Conservation (phyloP, 345 rosid species). For the Zanthoxylum bungeanum region DNA sequence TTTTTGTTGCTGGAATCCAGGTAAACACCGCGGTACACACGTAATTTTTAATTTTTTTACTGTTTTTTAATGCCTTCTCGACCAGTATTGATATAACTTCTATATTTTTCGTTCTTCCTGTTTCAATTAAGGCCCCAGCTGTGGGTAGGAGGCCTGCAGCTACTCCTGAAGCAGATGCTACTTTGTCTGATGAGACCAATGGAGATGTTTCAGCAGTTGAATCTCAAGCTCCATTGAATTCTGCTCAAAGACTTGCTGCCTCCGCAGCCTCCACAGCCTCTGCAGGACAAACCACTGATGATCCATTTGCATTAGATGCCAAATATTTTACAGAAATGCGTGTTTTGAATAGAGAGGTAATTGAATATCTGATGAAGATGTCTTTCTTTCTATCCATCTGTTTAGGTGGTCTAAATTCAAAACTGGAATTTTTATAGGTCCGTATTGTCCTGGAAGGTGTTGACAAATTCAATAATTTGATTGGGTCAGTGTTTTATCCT, state of each 20-base stretch:
- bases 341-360: conserved; percentile 81
- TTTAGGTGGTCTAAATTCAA: conserved; percentile 18
- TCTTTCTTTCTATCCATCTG: conserved; percentile 6
- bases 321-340: conserved; percentile 90
- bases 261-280: conserved; percentile 75
- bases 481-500: conserved; percentile 88
- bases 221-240: conserved; percentile 62
- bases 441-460: conserved; percentile 97
- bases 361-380: conserved; percentile 20
- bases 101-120: conserved; percentile 4
- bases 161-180: conserved; percentile 45
- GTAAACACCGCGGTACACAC: conserved; percentile 35
- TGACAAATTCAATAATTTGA: conserved; percentile 89
- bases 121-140: conserved; percentile 65
- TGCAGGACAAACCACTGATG: conserved; percentile 49
- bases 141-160: conserved; percentile 68
- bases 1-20: conserved; percentile 96
- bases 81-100: too few relatives aligned
- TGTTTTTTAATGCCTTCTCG: too few relatives aligned
- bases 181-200: conserved; percentile 51
- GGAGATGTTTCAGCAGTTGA: conserved; percentile 68
- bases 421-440: conserved; percentile 50
- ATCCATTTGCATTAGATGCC: conserved; percentile 87
- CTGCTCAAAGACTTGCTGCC: conserved; percentile 90
- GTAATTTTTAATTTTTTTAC: too few relatives aligned